Evolutionary conservation across 1,284 basidiomycete species (phyloP), one percentile per base, ranked within the genome.

Genomic region (Ustilago curta): DNA sequence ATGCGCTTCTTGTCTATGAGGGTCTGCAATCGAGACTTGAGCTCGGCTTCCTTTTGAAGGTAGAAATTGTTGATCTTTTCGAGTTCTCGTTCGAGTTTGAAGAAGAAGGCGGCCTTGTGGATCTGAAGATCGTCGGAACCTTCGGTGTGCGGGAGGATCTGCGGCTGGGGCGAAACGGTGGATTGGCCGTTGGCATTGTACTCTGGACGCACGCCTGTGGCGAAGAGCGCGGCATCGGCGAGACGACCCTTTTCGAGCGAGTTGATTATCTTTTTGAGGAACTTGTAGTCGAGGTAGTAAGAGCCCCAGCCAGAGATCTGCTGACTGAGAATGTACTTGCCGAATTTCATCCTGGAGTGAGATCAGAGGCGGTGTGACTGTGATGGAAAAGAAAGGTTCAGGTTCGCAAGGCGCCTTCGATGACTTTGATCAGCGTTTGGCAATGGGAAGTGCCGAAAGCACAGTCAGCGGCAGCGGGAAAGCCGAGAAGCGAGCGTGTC

Each of bases 51-150:
- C 86, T 97, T 97, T 86, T 96, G 93, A 52, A 99, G 89, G 86
- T 99, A 99, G 85, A 99, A 99, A n/a, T 91, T 90, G 87, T 99
- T 99, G 88, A 99, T 98, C 95, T 99, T 99, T 87, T 99, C 97
- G 21, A 99, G 88, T 86, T 99, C 97, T 35, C 97, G 89, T 86
- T 98, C 96, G 1, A 99, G 89, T 84, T 96, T 98, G 89, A 98
- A 99, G 88, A 99, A 99, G 89, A 98, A 99, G 1, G 95, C 94
- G 21, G 96, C 93, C 83, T 96, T 94, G 87, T 97, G 94, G 18
- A 94, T 93, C 55, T 80, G 79, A 12, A 84, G 78, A 60, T 84
- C 83, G 32, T 81, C 81, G 8, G 77, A 74, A 39, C 73, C 78
- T 42, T 80, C 72, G 44, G 73, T 65, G 23, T 66, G 56, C 8